Evolutionary conservation across 495 filamentous ascomycete genomes (phyloP).

Genomic region (Jackrogersella minutella): DNA sequence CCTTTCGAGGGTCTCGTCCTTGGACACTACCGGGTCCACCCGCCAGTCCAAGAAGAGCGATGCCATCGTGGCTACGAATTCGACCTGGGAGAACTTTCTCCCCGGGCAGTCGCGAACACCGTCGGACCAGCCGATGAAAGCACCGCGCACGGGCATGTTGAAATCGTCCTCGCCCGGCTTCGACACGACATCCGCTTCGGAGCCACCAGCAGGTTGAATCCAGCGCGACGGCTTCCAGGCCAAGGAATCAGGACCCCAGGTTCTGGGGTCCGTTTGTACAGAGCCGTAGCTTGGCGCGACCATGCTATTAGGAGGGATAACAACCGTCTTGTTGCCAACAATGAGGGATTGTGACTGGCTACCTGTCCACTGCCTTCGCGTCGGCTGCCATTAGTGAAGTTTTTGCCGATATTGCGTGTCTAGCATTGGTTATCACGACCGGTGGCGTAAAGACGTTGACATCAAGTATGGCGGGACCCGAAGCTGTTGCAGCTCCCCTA

Average conservation of each 20-base stretch:
- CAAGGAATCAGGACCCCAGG: slow-evolving; percentile 44
- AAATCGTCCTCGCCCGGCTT: slow-evolving; percentile 38
- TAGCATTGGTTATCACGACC: slow-evolving; percentile 42
- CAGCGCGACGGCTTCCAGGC: slow-evolving; percentile 48
- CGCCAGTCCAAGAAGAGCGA: slow-evolving; percentile 51
- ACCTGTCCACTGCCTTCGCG: slow-evolving; percentile 48
- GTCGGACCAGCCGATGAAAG: slow-evolving; percentile 59
- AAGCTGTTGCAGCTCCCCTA: background rate
- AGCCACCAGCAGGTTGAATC: slow-evolving; percentile 24
- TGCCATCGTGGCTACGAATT: slow-evolving; percentile 60
- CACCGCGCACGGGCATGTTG: slow-evolving; percentile 45
- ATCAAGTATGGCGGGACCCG: slow-evolving; percentile 1
- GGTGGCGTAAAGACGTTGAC: background rate
- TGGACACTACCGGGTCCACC: slow-evolving; percentile 37
- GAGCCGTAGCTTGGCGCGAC: slow-evolving; percentile 26
- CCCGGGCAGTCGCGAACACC: slow-evolving; percentile 59
- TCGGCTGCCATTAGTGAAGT: slow-evolving; percentile 44
- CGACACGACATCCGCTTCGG: background rate
- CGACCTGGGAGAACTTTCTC: slow-evolving; percentile 61
- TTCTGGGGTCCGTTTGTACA: slow-evolving; percentile 38
- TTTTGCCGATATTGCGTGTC: slow-evolving; percentile 51
- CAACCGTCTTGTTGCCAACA: slow-evolving; percentile 23
- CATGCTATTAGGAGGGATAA: slow-evolving; percentile 35
- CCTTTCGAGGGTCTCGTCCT: slow-evolving; percentile 45
- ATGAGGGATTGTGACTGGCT: slow-evolving; percentile 31